Percentiles rank a stretch among this genome's conserved stretches.
phyloP scores from a whole-genome alignment of 2,329 filamentous ascomycete genomes.

The Microdochium paspali region DNA sequence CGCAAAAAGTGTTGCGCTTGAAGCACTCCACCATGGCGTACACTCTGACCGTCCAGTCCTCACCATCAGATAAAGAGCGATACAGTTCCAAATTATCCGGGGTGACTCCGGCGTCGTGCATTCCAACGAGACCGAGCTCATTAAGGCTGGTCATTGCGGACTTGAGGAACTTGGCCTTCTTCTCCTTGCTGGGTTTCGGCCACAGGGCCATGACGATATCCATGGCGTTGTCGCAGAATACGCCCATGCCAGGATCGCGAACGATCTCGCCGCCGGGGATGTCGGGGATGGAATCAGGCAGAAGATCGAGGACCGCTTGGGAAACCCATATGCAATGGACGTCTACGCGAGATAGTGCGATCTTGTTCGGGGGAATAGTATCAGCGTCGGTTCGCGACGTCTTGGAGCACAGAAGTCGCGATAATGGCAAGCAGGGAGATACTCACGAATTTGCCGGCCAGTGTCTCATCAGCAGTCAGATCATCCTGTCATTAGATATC shows the following conservation, averaged over 20 bases:
- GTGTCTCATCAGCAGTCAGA: constrained; percentile 38
- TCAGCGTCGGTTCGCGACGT: background rate
- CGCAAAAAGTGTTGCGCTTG: constrained; percentile 55
- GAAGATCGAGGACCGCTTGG: constrained; percentile 48
- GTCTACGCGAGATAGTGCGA: constrained; percentile 63
- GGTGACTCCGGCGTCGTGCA: constrained; percentile 58
- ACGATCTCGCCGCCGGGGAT: constrained; percentile 57
- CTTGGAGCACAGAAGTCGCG: background rate
- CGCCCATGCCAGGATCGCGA: constrained; percentile 50
- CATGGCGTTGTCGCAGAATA: constrained; percentile 69
- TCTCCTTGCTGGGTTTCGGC: constrained; percentile 43
- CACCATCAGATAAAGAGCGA: constrained; percentile 35
- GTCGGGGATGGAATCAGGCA: constrained; percentile 41
- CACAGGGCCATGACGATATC: constrained; percentile 47
- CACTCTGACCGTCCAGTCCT: constrained; percentile 52
- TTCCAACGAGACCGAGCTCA: constrained; percentile 55
- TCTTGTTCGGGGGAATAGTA: constrained; percentile 17
- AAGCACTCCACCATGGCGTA: constrained; percentile 62
- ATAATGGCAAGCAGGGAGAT: background rate
- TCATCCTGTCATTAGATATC: constrained; percentile 31
- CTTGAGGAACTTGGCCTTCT: constrained; percentile 43
- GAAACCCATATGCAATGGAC: constrained; percentile 65
- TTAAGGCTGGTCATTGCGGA: constrained; percentile 55
- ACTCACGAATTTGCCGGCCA: constrained; percentile 35
- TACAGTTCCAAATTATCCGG: constrained; percentile 46